Percentiles rank a stretch among this genome's conserved stretches.
Evolutionary conservation across 2,329 filamentous ascomycete genomes (phyloP).

Genomic region (Talaromyces piceae): DNA sequence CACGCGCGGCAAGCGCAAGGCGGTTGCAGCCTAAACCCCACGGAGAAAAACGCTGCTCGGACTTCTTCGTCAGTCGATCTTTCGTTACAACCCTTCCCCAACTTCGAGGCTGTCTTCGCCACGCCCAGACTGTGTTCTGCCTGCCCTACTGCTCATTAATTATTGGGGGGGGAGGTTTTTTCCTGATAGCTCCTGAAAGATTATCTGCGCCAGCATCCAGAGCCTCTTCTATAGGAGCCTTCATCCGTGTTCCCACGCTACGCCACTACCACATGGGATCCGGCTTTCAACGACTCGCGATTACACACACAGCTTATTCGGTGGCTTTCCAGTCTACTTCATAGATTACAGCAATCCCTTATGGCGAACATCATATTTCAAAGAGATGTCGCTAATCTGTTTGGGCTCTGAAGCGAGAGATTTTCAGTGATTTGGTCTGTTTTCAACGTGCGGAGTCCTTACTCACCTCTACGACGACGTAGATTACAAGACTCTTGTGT

Average conservation of each 20-base stretch:
- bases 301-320: neutral
- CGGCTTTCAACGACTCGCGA: too few relatives aligned
- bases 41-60: slow-evolving; percentile 12
- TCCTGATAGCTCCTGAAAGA: neutral
- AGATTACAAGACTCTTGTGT: slow-evolving; percentile 12
- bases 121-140: neutral
- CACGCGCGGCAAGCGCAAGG: slow-evolving; percentile 14
- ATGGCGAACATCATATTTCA: slow-evolving; percentile 36
- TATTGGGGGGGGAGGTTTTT: neutral
- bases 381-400: slow-evolving; percentile 40
- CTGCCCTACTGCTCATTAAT: neutral
- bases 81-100: neutral
- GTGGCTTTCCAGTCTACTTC: neutral
- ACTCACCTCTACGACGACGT: slow-evolving; percentile 10
- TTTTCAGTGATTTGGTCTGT: slow-evolving; percentile 29
- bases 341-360: slow-evolving; percentile 20
- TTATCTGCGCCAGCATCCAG: neutral
- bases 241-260: neutral
- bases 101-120: neutral
- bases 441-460: slow-evolving; percentile 24
- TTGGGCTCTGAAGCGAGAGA: slow-evolving; percentile 36
- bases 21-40: slow-evolving; percentile 13
- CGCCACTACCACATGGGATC: slow-evolving; percentile 4
- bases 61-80: slow-evolving; percentile 5
- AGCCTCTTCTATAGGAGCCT: neutral